Percentiles rank a stretch among this genome's conserved stretches.
phyloP scores from a whole-genome alignment of 352 stramenopile species.

The Phytophthora hybrid region DNA sequence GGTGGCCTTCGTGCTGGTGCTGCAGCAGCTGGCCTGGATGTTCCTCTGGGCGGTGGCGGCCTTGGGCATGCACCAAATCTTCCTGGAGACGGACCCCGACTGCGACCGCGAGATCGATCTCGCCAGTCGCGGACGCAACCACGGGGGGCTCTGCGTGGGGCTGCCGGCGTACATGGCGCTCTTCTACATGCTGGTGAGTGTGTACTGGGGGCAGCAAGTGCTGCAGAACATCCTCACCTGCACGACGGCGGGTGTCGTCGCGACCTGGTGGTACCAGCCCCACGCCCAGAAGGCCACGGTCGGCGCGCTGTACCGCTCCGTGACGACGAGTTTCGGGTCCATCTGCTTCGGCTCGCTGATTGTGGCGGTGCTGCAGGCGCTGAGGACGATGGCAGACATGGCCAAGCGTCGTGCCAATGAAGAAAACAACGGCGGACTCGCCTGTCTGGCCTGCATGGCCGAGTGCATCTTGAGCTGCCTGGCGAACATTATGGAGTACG shows the following conservation, averaged over 20 bases:
- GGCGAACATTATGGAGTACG: constrained; percentile 89
- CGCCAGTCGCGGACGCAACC: constrained; percentile 38
- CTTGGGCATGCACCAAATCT: constrained; percentile 79
- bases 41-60: constrained; percentile 71
- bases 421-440: constrained; percentile 78
- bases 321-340: constrained; percentile 83
- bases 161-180: constrained; percentile 61
- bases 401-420: constrained; percentile 74
- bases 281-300: constrained; percentile 61
- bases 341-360: constrained; percentile 90
- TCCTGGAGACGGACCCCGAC: constrained; percentile 68
- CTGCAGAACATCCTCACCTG: constrained; percentile 88
- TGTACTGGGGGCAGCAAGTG: constrained; percentile 89
- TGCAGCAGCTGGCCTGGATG: constrained; percentile 84
- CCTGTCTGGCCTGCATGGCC: constrained; percentile 87
- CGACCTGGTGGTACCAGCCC: constrained; percentile 88
- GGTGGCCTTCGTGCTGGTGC: constrained; percentile 69
- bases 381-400: constrained; percentile 79
- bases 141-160: constrained; percentile 68
- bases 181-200: constrained; percentile 85
- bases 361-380: constrained; percentile 84
- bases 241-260: constrained; percentile 81
- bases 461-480: constrained; percentile 90
- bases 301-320: constrained; percentile 78
- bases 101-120: constrained; percentile 60